Evolutionary conservation across 176 grass and related monocot genomes (phyloP).

Genomic region (Oryza longistaminata): DNA sequence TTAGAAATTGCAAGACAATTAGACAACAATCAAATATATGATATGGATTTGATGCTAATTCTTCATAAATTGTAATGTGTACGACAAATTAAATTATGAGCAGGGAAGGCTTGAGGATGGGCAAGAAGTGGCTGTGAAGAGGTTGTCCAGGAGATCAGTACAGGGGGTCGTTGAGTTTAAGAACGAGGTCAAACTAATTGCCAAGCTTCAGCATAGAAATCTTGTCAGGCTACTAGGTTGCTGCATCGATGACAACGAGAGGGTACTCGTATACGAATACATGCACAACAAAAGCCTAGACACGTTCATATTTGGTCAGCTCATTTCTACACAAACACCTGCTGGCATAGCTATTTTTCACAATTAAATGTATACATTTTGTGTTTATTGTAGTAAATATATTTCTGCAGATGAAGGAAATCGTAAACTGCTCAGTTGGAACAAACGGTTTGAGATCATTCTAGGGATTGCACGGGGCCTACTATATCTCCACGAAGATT

Average conservation of each 20-base stretch:
- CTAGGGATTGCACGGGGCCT: constrained; percentile 43
- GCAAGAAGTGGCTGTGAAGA: constrained; percentile 60
- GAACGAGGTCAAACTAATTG: constrained; percentile 58
- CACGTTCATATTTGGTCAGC: constrained; percentile 58
- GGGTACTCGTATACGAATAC: constrained; percentile 57
- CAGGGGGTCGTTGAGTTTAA: constrained; percentile 53
- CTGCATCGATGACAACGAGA: constrained; percentile 49
- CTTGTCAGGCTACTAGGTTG: constrained; percentile 47
- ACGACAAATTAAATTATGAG: background rate
- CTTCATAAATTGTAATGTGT: background rate
- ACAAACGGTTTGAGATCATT: constrained; percentile 41
- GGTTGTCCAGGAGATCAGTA: constrained; percentile 41
- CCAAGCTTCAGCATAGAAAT: constrained; percentile 55
- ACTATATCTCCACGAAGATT: constrained; percentile 52
- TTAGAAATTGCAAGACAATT: no score
- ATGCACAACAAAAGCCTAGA: constrained; percentile 63
- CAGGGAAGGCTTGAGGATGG: constrained; percentile 58
- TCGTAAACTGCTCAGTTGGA: constrained; percentile 29
- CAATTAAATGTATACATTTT: no score
- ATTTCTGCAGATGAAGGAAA: constrained; percentile 38
- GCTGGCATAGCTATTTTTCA: no score
- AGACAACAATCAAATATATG: no score
- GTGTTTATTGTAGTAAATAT: background rate
- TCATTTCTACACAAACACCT: background rate
- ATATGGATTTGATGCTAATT: no score